A percentile compares a stretch with the other conserved stretches of the same genome.
Conservation (phyloP, 352 stramenopile species). For the Aphanomyces cochlioides region DNA sequence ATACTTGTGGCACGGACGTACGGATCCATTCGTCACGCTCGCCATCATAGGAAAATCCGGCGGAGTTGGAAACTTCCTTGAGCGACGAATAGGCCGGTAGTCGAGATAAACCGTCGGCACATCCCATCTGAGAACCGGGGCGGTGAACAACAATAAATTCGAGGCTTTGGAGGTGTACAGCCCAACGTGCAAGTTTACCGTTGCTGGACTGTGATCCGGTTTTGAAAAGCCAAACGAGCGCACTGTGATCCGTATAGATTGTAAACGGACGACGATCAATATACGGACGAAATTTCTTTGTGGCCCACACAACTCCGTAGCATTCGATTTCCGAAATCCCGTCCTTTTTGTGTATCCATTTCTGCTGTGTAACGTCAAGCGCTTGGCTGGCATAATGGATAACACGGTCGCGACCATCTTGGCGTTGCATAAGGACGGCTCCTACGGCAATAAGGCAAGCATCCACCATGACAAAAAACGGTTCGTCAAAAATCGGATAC, state of each 20-base stretch:
- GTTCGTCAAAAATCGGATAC: background rate
- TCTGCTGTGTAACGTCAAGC: background rate
- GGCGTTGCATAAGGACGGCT: background rate
- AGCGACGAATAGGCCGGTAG: background rate
- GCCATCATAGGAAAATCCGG: no score
- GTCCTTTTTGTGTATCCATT: background rate
- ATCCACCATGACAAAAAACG: background rate
- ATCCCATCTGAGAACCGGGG: background rate
- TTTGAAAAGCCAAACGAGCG: conserved; percentile 3
- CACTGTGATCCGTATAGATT: background rate
- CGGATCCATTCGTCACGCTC: no score
- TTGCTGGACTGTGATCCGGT: background rate
- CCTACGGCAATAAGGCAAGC: background rate
- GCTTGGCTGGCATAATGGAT: background rate
- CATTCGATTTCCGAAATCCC: background rate
- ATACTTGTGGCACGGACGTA: no score
- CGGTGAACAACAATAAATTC: background rate
- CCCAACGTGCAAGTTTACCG: background rate
- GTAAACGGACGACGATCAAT: background rate
- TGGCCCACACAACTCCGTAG: background rate
- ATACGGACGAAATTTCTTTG: background rate
- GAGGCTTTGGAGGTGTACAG: background rate
- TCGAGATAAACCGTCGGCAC: background rate
- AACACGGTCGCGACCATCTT: background rate
- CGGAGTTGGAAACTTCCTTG: background rate